Conservation (phyloP, 306 rosid species). For the Vigna nakashimae region DNA sequence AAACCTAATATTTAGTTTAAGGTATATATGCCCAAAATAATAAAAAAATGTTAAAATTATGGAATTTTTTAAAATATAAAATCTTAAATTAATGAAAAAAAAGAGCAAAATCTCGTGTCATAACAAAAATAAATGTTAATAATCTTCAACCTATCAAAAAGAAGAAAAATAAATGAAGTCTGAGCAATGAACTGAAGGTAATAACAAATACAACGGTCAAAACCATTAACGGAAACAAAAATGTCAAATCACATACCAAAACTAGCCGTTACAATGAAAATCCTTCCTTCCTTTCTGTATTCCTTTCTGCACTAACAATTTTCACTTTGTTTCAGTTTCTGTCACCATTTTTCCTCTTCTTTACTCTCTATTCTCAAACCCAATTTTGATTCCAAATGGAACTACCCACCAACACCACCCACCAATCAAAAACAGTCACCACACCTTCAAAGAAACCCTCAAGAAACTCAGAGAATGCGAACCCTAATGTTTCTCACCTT, state of each 20-base stretch:
- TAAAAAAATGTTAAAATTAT: too few relatives aligned
- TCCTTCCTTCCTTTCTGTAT: slow-evolving; percentile 39
- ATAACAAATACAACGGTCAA: slow-evolving; percentile 42
- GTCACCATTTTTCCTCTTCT: background rate
- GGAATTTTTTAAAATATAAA: too few relatives aligned
- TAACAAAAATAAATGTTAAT: too few relatives aligned
- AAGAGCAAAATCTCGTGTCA: too few relatives aligned
- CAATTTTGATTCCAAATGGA: slow-evolving; percentile 52
- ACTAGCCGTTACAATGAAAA: slow-evolving; percentile 80
- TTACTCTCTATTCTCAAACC: slow-evolving; percentile 5
- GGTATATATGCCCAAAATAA: too few relatives aligned
- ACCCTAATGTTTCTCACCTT: slow-evolving; percentile 60
- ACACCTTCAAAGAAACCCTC: slow-evolving; percentile 56
- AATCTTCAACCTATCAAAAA: too few relatives aligned
- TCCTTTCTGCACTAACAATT: background rate
- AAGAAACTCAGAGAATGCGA: slow-evolving; percentile 54
- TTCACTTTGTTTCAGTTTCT: background rate
- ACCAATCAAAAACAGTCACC: slow-evolving; percentile 36
- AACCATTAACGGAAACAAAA: slow-evolving; percentile 31
- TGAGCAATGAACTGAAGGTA: too few relatives aligned
- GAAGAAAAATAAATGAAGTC: too few relatives aligned
- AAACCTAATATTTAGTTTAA: too few relatives aligned
- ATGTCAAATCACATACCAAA: slow-evolving; percentile 40
- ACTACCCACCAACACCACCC: slow-evolving; percentile 2
- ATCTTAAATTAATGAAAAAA: too few relatives aligned